phyloP scores from a whole-genome alignment of 306 rosid species.

The Notholithocarpus densiflorus region DNA sequence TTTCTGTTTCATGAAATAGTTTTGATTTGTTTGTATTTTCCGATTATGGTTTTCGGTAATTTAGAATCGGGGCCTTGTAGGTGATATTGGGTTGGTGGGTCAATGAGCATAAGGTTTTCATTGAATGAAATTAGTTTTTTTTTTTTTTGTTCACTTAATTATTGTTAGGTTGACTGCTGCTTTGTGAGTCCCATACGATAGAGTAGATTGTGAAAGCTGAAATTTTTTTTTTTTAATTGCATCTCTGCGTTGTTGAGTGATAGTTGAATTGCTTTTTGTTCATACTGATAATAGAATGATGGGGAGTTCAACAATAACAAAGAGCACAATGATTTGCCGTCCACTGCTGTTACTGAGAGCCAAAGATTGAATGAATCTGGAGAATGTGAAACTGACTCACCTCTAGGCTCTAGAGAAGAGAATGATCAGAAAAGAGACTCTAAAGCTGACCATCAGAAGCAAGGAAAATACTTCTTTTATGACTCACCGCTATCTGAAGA shows the following conservation, averaged over 20 bases:
- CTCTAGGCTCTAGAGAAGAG: conserved; percentile 27
- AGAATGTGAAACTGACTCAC: conserved; percentile 33
- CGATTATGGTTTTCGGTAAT: background rate
- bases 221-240: background rate
- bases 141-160: background rate
- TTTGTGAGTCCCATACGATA: background rate
- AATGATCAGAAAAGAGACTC: conserved; percentile 26
- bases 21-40: background rate
- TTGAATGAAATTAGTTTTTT: background rate
- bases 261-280: conserved; percentile 15
- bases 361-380: conserved; percentile 18
- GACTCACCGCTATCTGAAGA: conserved; percentile 73
- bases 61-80: background rate
- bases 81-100: background rate
- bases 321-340: conserved; percentile 25
- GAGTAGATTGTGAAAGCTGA: background rate
- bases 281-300: conserved; percentile 36
- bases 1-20: background rate
- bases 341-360: conserved; percentile 19
- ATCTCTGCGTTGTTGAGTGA: background rate
- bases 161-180: background rate
- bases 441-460: conserved; percentile 31
- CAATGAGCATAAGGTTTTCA: background rate
- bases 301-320: conserved; percentile 22
- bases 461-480: conserved; percentile 64